Base-by-base conservation (phyloP, 768 basidiomycete genomes). In the Phlegmacium glaucopus region DNA sequence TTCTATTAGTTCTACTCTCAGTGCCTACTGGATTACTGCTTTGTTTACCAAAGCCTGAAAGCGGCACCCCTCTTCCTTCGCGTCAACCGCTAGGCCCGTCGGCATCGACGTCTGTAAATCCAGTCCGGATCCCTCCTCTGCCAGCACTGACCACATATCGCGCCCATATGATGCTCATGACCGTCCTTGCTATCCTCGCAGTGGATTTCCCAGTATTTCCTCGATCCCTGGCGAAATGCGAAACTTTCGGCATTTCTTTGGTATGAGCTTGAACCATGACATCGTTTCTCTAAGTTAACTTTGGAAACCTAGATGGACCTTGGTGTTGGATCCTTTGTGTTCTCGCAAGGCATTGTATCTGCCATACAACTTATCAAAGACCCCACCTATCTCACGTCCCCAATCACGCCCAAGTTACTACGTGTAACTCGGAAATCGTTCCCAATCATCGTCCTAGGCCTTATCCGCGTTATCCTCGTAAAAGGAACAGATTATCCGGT, bases 181-280 rank as follows among this genome's bases (percentile, higher is more conserved):
- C 96, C 0, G 66, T 87, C 29, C 75, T 95, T 36, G 85, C 85
- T 16, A 98, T 99, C 50, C 81, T 98, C 10, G 95, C 95, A 0
- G 95, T 98, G 42, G 95, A 99, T 63, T 99, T 99, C 58, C 83
- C 81, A 0, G 79, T 94, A 18, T 99, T 97, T 58, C 96, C 96
- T 0, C 79, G 96, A 13, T 67, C 68, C 9, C 75, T 95, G 37
- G 95, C 85, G 3, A 99, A 98, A 62, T 94, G 92, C 57, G 95
- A 98, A 67, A 86, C 88, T 0, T 97, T 82, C 67, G 95, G 96
- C 0, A 90, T 91, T 1, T 96, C 94, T n/a, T 56, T 99, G 68
- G 95, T 96, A 78, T 65, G 60, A 60, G 35, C 17, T 37, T 25
- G 41, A 15, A 28, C 25, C 30, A 44, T 15, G 27, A 11, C 45